Base-by-base conservation (phyloP, 2,329 filamentous ascomycete genomes). In the Mycocentrospora acerina region DNA sequence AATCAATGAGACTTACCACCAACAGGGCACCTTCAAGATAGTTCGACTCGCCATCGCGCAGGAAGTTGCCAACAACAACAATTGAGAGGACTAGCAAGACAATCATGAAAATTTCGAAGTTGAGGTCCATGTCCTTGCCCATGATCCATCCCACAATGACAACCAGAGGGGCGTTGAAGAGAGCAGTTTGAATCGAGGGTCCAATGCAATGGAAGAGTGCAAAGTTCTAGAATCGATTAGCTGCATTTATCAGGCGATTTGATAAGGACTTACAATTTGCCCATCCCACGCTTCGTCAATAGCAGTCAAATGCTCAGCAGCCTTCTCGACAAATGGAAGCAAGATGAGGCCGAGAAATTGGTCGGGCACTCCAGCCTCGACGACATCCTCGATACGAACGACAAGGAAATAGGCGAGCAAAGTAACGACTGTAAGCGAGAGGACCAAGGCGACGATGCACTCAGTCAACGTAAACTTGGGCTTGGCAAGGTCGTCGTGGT, bases 31-130 rank as follows among this genome's bases (percentile, higher is more conserved):
- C 90, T 64, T 96, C 90, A 2, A 96, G 77, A 59, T 94, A 96
- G 57, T 95, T 95, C 42, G 82, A 88, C 74, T 93, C 91, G 51
- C 88, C 84, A 60, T 96, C 90, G 18, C 89, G 77, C 37, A 96
- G 69, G 66, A 95, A 95, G 55, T 90, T 88, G 1, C 90, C 88
- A 0, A 95, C 88, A 0, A 90, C 89, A 18, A 96, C 74, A 56
- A 95, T 91, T 14, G 88, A 81, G 19, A 96, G 73, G 37, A 96
- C 82, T 9, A 96, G 73, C 49, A 95, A 75, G 35, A 86, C 79
- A 17, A 94, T 78, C 72, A 93, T 88, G 72, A 95, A 95, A 9
- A 90, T 77, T 53, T 94, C 87, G 63, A 95, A 95, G 64, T 89
- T 85, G 28, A 95, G 73, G 46, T 86, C 83, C 79, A 96, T 88